Percentiles rank a stretch among this genome's conserved stretches.
These are phyloP conservation scores for Pochonia chlamydosporia DNA, from an alignment of 2,329 filamentous ascomycete genomes.

Conservation along the genomic window DNA sequence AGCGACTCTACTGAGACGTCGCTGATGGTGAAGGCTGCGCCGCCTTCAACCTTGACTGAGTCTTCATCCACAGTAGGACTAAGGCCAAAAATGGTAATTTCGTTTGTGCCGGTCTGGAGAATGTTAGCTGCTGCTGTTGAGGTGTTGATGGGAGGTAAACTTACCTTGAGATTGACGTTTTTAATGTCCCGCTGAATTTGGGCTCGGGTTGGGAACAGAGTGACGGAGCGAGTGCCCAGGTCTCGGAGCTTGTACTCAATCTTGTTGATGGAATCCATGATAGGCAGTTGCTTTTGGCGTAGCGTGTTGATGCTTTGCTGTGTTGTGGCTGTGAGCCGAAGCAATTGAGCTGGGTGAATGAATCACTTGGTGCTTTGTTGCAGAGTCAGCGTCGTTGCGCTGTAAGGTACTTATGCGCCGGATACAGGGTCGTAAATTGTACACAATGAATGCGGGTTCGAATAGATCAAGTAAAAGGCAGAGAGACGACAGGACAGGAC, in stretches of 20 bases:
- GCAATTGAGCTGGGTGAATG: too few species aligned
- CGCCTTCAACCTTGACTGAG: slow-evolving; percentile 56
- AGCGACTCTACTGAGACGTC: slow-evolving; percentile 56
- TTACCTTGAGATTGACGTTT: slow-evolving; percentile 32
- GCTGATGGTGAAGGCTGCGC: slow-evolving; percentile 47
- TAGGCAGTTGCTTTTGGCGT: background rate
- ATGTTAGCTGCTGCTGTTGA: slow-evolving; percentile 3
- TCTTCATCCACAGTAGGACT: slow-evolving; percentile 50
- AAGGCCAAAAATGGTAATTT: slow-evolving; percentile 51
- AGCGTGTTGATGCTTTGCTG: background rate
- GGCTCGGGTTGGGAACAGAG: slow-evolving; percentile 55
- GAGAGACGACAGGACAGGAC: too few species aligned
- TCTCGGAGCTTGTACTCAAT: slow-evolving; percentile 51
- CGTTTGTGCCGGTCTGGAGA: slow-evolving; percentile 46
- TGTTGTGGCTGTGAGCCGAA: too few species aligned
- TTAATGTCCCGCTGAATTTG: slow-evolving; percentile 56
- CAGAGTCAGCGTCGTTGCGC: too few species aligned
- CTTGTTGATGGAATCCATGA: slow-evolving; percentile 34
- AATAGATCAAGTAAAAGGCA: too few species aligned
- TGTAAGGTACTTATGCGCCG: too few species aligned
- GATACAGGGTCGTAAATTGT: too few species aligned
- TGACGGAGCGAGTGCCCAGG: slow-evolving; percentile 54
- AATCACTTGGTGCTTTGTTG: too few species aligned
- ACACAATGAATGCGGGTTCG: too few species aligned
- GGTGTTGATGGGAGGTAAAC: background rate